Evolutionary conservation across 371 early-diverging fungal genomes (phyloP).

Genomic region (Rhizopus arrhizus): DNA sequence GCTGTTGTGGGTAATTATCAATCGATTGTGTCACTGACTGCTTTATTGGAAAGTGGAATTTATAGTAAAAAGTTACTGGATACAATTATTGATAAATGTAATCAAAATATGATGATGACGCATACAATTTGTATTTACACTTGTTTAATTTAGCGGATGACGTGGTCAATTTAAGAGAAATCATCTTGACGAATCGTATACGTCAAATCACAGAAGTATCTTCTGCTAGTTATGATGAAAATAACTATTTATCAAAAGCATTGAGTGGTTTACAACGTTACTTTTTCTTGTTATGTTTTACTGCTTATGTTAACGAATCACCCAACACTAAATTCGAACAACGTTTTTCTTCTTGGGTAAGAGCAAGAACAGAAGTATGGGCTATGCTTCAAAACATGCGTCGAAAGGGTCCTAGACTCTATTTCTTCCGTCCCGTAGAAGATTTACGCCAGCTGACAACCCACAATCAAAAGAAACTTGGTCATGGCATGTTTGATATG

Average conservation of each 20-base stretch:
- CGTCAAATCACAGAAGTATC: conserved; percentile 47
- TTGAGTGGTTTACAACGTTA: conserved; percentile 67
- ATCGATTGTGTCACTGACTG: conserved; percentile 52
- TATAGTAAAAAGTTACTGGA: conserved; percentile 61
- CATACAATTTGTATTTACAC: not conserved
- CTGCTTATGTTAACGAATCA: conserved; percentile 60
- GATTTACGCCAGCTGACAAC: conserved; percentile 55
- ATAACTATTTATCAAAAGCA: conserved; percentile 50
- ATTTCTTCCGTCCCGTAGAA: conserved; percentile 69
- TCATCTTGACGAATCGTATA: conserved; percentile 64
- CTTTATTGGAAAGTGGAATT: conserved; percentile 58
- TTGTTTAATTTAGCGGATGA: conserved; percentile 52
- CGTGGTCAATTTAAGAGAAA: conserved; percentile 66
- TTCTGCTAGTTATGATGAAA: conserved; percentile 37
- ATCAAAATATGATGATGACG: conserved; percentile 7
- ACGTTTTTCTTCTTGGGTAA: conserved; percentile 62
- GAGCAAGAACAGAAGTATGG: conserved; percentile 59
- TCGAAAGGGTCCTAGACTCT: conserved; percentile 51
- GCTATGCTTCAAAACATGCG: conserved; percentile 63
- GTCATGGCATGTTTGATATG: conserved; percentile 55
- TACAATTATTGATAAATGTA: conserved; percentile 63
- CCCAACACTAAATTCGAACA: conserved; percentile 42
- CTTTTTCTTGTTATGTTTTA: conserved; percentile 65
- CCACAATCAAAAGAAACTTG: conserved; percentile 4
- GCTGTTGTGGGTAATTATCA: conserved; percentile 71